Evolutionary conservation across 1,139 yeast species (phyloP), one percentile per base, ranked within the genome.

Genomic region (Eremothecium sinecaudum): DNA sequence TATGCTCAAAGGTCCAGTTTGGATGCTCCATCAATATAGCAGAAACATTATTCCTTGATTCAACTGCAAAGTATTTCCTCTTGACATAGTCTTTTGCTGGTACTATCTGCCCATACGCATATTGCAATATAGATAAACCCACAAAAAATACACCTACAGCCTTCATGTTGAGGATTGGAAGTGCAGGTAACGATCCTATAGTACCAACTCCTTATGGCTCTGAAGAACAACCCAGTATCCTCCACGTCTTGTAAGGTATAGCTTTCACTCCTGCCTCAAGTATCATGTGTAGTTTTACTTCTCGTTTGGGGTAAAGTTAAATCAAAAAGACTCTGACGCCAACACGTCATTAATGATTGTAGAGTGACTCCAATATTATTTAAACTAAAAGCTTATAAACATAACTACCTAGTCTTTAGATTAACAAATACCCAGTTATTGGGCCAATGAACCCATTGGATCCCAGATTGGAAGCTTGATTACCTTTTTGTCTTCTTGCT

Each of bases 361-460:
- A n/a, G n/a, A n/a, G n/a, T n/a, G n/a, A n/a, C n/a, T n/a, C n/a
- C n/a, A n/a, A n/a, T n/a, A n/a, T n/a, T n/a, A n/a, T n/a, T n/a
- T n/a, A n/a, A n/a, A n/a, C n/a, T n/a, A n/a, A n/a, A n/a, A n/a
- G n/a, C n/a, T n/a, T n/a, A n/a, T 19, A 19, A 8, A 19, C 21
- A 19, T 19, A 19, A 7, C 10, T 19, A 19, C 10, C 21, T 19
- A 19, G 10, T 19, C 7, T 7, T 19, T 19, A 19, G 7, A 19
- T 19, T 8, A 7, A 19, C 9, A 8, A 11, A 14, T 4, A 15
- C 4, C 28, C 10, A 10, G 13, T 23, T 23, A 23, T 11, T 11
- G 12, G 19, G 93, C 94, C 41, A 82, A 64, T 2, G 92, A 79
- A 33, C 93, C 93, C 81, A 83, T 78, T 32, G 94, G 94, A 53